phyloP scores from a whole-genome alignment of 2,329 filamentous ascomycete species.

The Microdochium nivale region DNA sequence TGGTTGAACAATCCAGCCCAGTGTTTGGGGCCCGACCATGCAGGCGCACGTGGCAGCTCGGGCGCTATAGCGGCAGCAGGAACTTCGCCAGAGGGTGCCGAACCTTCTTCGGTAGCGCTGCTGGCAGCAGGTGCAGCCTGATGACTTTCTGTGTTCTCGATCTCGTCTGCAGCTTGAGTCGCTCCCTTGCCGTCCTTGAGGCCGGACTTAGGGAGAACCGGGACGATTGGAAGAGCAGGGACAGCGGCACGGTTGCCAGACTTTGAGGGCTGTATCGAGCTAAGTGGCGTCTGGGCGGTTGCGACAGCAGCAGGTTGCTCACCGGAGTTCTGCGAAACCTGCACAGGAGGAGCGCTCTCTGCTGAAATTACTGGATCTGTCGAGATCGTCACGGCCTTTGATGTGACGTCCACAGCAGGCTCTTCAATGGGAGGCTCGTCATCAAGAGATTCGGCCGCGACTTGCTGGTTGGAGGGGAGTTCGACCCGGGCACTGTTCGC shows the following conservation, averaged over 20 bases:
- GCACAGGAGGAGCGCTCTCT: neutral
- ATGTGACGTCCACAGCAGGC: neutral
- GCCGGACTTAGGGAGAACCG: neutral
- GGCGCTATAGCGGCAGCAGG: neutral
- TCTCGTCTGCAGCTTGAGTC: neutral
- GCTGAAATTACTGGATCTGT: too few species aligned
- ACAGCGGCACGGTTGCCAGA: neutral
- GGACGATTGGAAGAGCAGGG: slow-evolving; percentile 1
- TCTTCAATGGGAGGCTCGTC: neutral
- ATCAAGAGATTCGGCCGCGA: slow-evolving; percentile 6
- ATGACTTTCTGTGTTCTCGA: neutral
- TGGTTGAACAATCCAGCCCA: neutral
- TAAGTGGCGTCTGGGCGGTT: neutral
- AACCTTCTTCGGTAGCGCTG: neutral
- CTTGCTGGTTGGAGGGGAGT: slow-evolving; percentile 30
- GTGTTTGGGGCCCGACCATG: neutral
- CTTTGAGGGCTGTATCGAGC: neutral
- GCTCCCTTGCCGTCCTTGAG: neutral
- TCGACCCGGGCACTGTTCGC: slow-evolving; percentile 29
- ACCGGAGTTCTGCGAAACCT: neutral
- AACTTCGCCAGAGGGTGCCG: neutral
- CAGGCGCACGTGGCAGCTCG: neutral
- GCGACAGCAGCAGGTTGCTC: neutral
- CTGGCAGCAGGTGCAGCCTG: neutral
- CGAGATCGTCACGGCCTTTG: neutral